Evolutionary conservation across 148 eudicot genomes (phyloP), one percentile per base, ranked within the genome.

Genomic region (Dianthus caryophyllus): DNA sequence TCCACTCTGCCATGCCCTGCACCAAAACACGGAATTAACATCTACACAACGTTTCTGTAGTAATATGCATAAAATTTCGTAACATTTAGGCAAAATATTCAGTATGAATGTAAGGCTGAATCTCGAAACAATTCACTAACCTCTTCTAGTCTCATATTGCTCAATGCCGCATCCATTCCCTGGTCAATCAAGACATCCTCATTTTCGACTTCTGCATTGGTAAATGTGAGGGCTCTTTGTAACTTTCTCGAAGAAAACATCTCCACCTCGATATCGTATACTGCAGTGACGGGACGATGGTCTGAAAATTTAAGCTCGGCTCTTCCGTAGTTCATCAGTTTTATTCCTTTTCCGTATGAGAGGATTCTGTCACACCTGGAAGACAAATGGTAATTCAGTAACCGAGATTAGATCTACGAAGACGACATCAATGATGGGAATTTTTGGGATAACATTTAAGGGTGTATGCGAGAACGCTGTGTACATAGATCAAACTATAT

Each of bases 291-390:
- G 64, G 98, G 98, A 60, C 98, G 87, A 70, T 94, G 98, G 69
- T 94, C 98, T 41, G 98, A 94, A 53, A 90, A 66, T 77, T 62
- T 79, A 22, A 80, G 81, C 66, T 94, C 98, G 27, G 86, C 62
- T 75, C 93, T 88, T 75, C 79, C 75, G 66, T 94, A 94, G 72
- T 52, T 79, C 58, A 80, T 64, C 59, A 80, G 75, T 75, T 69
- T 86, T 47, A 90, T 79, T 76, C 96, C 98, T 65, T 81, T 88
- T 44, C 98, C 98, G 43, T 59, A 84, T 39, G 90, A 86, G 57
- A 94, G 93, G 49, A 94, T 66, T 6, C 98, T 96, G 74, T 94
- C 98, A 78, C 98, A 94, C 98, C 98, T 94, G 83, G 67, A 63
- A 72, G 24, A 76, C 44, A 43, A 15, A 46, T 14, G n/a, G n/a